Percentiles rank a stretch among this genome's conserved stretches.
These are phyloP conservation scores for Rhodotorula sp. DNA, from an alignment of 1,284 basidiomycete species.

Conservation along the genomic window DNA sequence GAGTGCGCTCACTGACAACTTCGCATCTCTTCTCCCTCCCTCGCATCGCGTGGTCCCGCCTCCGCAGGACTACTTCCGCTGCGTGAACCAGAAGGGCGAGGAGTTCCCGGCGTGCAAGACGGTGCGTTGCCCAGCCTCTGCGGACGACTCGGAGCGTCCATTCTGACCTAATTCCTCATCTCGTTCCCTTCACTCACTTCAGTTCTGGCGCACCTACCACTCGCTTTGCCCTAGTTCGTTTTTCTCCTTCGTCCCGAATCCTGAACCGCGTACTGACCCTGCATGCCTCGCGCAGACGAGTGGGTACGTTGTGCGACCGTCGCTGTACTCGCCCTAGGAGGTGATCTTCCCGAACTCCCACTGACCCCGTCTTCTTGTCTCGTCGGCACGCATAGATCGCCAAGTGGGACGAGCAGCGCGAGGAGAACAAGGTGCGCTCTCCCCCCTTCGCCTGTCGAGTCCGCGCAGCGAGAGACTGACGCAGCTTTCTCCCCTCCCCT, in stretches of 20 bases:
- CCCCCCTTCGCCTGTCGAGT: too few species aligned
- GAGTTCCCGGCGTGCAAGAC: conserved; percentile 96
- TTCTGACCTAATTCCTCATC: not conserved
- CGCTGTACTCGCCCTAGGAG: not conserved
- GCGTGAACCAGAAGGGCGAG: conserved; percentile 94
- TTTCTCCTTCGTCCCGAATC: not conserved
- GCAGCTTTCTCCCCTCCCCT: not conserved
- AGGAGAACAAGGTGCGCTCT: conserved; percentile 61
- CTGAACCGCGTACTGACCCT: not conserved
- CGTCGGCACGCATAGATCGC: conserved; percentile 60
- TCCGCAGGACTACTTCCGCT: conserved; percentile 83
- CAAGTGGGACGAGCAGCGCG: conserved; percentile 91
- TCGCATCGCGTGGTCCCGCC: not conserved
- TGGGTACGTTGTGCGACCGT: conserved; percentile 2
- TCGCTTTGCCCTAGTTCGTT: conserved; percentile 95
- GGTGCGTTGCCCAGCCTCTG: conserved; percentile 23
- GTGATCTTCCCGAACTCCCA: too few species aligned
- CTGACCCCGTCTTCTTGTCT: conserved; percentile 39
- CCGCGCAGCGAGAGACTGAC: not conserved
- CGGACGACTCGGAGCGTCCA: not conserved
- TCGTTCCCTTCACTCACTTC: not conserved
- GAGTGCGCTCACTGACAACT: too few species aligned
- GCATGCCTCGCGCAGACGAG: not conserved
- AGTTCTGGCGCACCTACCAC: conserved; percentile 96
- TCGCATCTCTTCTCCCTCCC: too few species aligned